These are phyloP conservation scores for Talaromyces sp. DNA, from an alignment of 2,329 filamentous ascomycete species.

Conservation along the genomic window DNA sequence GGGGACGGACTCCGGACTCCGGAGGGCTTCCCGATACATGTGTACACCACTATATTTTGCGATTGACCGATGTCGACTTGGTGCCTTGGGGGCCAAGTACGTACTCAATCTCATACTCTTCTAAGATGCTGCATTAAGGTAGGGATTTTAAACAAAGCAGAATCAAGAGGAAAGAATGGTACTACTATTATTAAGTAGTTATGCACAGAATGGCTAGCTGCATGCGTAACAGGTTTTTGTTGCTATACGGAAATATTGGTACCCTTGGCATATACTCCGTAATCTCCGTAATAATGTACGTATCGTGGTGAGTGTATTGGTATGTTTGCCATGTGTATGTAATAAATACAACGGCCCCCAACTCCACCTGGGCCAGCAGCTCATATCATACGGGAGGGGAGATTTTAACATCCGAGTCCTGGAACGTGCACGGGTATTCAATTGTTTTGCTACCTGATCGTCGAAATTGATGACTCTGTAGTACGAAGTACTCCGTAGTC, in stretches of 20 bases:
- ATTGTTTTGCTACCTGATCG: not conserved
- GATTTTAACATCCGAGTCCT: not conserved
- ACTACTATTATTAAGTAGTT: not conserved
- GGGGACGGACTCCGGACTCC: no score
- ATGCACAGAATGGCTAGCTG: not conserved
- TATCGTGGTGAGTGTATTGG: not conserved
- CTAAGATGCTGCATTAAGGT: not conserved
- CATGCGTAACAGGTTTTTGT: not conserved
- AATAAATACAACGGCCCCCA: not conserved
- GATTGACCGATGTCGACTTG: not conserved
- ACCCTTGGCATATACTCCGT: not conserved
- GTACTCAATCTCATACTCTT: not conserved
- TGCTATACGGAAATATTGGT: not conserved
- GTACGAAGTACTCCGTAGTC: not conserved
- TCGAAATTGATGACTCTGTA: not conserved
- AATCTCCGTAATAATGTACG: no score
- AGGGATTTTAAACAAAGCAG: no score
- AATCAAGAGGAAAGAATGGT: not conserved
- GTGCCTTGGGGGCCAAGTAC: not conserved
- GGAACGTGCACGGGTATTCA: not conserved
- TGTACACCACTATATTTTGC: not conserved
- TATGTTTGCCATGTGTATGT: not conserved
- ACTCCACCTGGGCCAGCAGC: not conserved
- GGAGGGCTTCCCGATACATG: not conserved
- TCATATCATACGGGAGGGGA: no score